Percentiles rank a stretch among this genome's conserved stretches.
Evolutionary conservation across 2,329 filamentous ascomycete genomes (phyloP).

Genomic region (Colletotrichum sidae): DNA sequence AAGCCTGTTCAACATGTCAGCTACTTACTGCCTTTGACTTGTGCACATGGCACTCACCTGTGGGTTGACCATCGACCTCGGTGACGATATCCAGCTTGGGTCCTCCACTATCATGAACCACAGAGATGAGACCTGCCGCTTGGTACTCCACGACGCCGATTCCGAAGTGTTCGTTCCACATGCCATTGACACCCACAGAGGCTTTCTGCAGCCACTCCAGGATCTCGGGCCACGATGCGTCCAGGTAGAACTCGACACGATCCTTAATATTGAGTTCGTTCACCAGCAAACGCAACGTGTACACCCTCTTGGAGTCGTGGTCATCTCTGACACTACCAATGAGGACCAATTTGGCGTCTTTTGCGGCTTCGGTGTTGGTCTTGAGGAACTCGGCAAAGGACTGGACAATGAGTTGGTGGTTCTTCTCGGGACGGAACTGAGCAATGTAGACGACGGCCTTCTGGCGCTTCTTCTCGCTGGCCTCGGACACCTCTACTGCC

Average conservation of each 20-base stretch:
- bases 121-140: slow-evolving; percentile 90
- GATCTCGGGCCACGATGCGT: slow-evolving; percentile 90
- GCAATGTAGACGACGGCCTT: slow-evolving; percentile 90
- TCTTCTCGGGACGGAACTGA: slow-evolving; percentile 97
- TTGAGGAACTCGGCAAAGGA: slow-evolving; percentile 84
- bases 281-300: slow-evolving; percentile 85
- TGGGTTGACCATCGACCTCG: slow-evolving; percentile 80
- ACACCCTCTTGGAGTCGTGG: slow-evolving; percentile 83
- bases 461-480: slow-evolving; percentile 76
- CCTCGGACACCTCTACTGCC: slow-evolving; percentile 76
- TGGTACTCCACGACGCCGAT: slow-evolving; percentile 99
- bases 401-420: slow-evolving; percentile 87
- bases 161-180: slow-evolving; percentile 99
- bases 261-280: slow-evolving; percentile 90
- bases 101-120: slow-evolving; percentile 93
- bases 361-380: slow-evolving; percentile 61
- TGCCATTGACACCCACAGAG: slow-evolving; percentile 92
- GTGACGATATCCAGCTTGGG: slow-evolving; percentile 95
- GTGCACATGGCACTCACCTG: slow-evolving; percentile 63
- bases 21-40: too few relatives aligned
- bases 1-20: slow-evolving; percentile 68
- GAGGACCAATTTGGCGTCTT: slow-evolving; percentile 77
- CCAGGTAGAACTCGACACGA: slow-evolving; percentile 86
- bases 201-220: slow-evolving; percentile 81
- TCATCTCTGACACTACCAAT: slow-evolving; percentile 94